Evolutionary conservation across 2,329 filamentous ascomycete genomes (phyloP).

Genomic region (Cyphellophora europaea): DNA sequence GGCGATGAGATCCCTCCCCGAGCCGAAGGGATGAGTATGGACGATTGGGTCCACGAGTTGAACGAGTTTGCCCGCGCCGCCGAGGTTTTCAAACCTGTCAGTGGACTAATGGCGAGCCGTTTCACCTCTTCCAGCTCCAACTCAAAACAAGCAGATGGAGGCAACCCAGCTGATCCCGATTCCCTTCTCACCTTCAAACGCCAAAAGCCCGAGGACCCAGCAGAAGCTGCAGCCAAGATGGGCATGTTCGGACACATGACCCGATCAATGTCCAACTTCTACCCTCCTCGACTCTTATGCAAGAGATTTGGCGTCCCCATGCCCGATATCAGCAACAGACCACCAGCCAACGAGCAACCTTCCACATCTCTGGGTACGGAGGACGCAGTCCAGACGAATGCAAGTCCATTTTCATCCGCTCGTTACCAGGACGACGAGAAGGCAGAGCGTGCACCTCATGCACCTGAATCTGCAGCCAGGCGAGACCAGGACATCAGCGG

Average conservation of each 20-base stretch:
- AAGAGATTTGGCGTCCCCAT: constrained; percentile 85
- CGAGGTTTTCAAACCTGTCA: constrained; percentile 82
- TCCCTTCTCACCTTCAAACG: constrained; percentile 36
- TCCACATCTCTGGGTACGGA: constrained; percentile 21
- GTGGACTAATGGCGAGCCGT: constrained; percentile 82
- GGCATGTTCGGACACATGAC: constrained; percentile 94
- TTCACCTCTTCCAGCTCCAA: constrained; percentile 66
- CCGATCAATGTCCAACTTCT: constrained; percentile 60
- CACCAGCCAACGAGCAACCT: constrained; percentile 33
- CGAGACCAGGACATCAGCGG: background rate
- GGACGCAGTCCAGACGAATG: constrained; percentile 17
- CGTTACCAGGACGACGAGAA: constrained; percentile 21
- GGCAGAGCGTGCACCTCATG: background rate
- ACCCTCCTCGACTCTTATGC: constrained; percentile 76
- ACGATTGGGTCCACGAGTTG: constrained; percentile 74
- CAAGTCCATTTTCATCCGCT: constrained; percentile 22
- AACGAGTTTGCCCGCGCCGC: constrained; percentile 66
- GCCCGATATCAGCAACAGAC: constrained; percentile 38
- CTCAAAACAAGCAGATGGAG: constrained; percentile 16
- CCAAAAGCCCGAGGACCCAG: constrained; percentile 61
- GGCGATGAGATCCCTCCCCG: constrained; percentile 49
- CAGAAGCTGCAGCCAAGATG: constrained; percentile 75
- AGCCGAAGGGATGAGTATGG: constrained; percentile 41
- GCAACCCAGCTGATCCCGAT: constrained; percentile 4
- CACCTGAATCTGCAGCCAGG: background rate